Percentiles rank a stretch among this genome's conserved stretches.
phyloP scores from a whole-genome alignment of 2,329 filamentous ascomycete genomes.

The Aotearoamyces nothofagi region DNA sequence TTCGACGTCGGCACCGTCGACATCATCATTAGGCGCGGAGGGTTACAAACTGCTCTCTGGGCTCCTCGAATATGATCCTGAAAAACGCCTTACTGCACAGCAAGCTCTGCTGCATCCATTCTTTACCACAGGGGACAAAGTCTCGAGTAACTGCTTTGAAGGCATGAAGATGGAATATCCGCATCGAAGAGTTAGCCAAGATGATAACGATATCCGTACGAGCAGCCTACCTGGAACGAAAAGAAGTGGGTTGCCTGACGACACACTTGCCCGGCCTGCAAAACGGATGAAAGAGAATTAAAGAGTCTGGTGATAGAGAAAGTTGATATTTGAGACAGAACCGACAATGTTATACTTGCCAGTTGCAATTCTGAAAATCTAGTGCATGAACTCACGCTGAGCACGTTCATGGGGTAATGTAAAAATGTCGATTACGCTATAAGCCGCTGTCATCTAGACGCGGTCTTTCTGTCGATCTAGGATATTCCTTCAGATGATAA shows the following conservation, averaged over 20 bases:
- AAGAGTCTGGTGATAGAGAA: too few species aligned
- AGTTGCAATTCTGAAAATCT: too few species aligned
- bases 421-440: too few species aligned
- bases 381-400: too few species aligned
- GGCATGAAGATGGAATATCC: constrained; percentile 82
- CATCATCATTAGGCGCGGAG: constrained; percentile 48
- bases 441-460: too few species aligned
- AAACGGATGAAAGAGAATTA: constrained; percentile 44
- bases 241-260: constrained; percentile 71
- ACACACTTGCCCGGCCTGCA: constrained; percentile 47
- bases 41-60: constrained; percentile 71
- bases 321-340: too few species aligned
- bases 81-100: constrained; percentile 73
- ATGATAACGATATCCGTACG: constrained; percentile 92
- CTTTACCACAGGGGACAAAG: constrained; percentile 55
- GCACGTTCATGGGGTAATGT: too few species aligned
- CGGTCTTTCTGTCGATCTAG: too few species aligned
- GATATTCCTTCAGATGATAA: too few species aligned
- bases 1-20: constrained; percentile 23
- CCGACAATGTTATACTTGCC: too few species aligned
- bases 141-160: constrained; percentile 79
- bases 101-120: constrained; percentile 84
- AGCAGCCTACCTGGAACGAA: constrained; percentile 84
- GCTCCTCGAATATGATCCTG: constrained; percentile 84
- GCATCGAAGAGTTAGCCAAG: constrained; percentile 75